A percentile compares a stretch with the other conserved stretches of the same genome.
phyloP scores from a whole-genome alignment of 2,329 filamentous ascomycete species.

The Nemania sp. region DNA sequence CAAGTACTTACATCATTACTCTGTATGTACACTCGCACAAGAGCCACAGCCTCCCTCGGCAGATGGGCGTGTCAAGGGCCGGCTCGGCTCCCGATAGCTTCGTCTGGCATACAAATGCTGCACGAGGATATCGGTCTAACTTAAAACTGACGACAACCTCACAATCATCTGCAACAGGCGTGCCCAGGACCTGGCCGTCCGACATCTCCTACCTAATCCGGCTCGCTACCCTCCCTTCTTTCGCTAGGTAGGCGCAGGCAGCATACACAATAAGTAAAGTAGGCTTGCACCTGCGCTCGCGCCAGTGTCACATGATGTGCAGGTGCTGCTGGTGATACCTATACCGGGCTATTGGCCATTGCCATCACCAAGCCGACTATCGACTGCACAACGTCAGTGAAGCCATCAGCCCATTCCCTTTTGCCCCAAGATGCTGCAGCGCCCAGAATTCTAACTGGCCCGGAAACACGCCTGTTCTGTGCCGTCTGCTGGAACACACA shows the following conservation, averaged over 20 bases:
- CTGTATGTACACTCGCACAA: too few relatives aligned
- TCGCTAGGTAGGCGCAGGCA: too few relatives aligned
- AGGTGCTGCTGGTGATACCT: conserved; percentile 23
- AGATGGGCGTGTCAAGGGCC: conserved; percentile 1
- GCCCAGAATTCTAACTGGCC: not conserved
- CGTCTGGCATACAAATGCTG: not conserved
- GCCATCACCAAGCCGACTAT: not conserved
- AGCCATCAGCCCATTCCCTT: not conserved
- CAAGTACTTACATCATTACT: too few relatives aligned
- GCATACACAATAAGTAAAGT: not conserved
- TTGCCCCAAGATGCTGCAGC: not conserved
- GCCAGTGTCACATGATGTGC: conserved; percentile 24
- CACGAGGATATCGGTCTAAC: conserved; percentile 1
- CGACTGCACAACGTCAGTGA: not conserved
- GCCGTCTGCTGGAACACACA: too few relatives aligned
- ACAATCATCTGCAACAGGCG: not conserved
- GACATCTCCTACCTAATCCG: too few relatives aligned
- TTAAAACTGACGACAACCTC: conserved; percentile 20
- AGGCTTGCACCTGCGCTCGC: not conserved
- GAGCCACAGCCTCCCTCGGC: conserved; percentile 12
- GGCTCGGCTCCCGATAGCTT: conserved; percentile 3
- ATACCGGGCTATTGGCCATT: conserved; percentile 14
- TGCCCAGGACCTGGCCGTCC: too few relatives aligned
- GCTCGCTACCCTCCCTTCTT: too few relatives aligned
- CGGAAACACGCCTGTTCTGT: not conserved